Conservation (phyloP, 768 basidiomycete species). For the Tephrocybe sp. region DNA sequence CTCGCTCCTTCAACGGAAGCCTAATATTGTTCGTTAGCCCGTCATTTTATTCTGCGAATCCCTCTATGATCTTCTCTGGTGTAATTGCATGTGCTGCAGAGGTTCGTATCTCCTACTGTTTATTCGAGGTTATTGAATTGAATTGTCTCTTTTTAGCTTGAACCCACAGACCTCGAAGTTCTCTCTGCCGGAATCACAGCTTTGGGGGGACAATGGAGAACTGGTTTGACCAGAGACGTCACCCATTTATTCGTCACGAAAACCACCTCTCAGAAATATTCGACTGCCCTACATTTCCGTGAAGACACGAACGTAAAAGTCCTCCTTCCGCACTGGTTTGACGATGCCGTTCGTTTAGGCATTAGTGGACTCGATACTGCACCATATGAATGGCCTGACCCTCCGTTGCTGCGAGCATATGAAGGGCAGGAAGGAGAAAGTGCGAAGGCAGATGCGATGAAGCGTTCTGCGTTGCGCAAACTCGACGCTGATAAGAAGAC, state of each 20-base stretch:
- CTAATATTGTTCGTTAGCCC: slow-evolving; percentile 30
- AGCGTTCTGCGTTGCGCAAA: slow-evolving; percentile 17
- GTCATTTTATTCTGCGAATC: slow-evolving; percentile 72
- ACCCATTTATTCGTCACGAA: slow-evolving; percentile 79
- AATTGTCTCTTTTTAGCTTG: slow-evolving; percentile 38
- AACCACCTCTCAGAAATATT: slow-evolving; percentile 49
- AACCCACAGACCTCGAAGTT: slow-evolving; percentile 63
- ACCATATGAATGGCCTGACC: slow-evolving; percentile 75
- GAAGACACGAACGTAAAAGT: slow-evolving; percentile 58
- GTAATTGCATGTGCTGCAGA: slow-evolving; percentile 71
- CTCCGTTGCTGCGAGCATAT: slow-evolving; percentile 39
- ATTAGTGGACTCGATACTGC: slow-evolving; percentile 44
- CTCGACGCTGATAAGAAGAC: slow-evolving; percentile 30
- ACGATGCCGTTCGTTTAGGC: slow-evolving; percentile 67
- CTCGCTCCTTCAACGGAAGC: background rate
- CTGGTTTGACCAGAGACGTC: slow-evolving; percentile 75
- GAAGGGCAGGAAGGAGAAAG: slow-evolving; percentile 19
- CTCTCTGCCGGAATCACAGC: slow-evolving; percentile 70
- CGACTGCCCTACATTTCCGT: slow-evolving; percentile 54
- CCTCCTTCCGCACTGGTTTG: slow-evolving; percentile 92
- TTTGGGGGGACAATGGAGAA: slow-evolving; percentile 81
- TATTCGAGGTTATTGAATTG: background rate
- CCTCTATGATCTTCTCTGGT: slow-evolving; percentile 78
- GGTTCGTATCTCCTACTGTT: slow-evolving; percentile 31
- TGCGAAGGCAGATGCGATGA: slow-evolving; percentile 14